Base-by-base conservation (phyloP, 2,329 filamentous ascomycete genomes). In the Trichophyton verrucosum region DNA sequence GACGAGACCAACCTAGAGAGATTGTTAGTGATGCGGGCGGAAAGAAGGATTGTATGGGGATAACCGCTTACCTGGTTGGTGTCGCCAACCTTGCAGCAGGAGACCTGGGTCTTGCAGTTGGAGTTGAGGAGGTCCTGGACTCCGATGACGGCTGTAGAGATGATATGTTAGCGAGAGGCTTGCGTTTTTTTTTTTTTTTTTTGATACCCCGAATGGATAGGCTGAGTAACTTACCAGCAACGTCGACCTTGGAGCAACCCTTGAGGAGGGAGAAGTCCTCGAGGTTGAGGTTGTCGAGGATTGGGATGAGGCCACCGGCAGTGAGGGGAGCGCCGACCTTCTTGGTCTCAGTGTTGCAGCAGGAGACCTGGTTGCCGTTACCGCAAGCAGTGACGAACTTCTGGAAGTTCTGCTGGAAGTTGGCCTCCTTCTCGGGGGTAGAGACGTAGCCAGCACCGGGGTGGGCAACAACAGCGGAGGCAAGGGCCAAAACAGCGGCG, bases 181-280 rank as follows among this genome's bases (percentile, higher is more conserved):
- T 15, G 47, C 4, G 24, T 3, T 51, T 24, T 15, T 33, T 13
- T 51, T 22, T 15, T 33, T 13, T 51, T 22, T 13, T 51, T 22
- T 15, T 33, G 49, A 33, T 33, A 55, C 9, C 22, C 46, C 17
- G 4, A 15, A 11, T 8, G 24, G n/a, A 24, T 15, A 2, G 24
- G 15, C 1, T 57, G 17, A 57, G 33, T 42, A 5, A 36, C 40
- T 15, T 68, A 74, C 73, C 53, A 60, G 67, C 62, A 58, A 73
- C 36, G 47, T 68, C 65, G 46, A 75, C 68, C 69, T 74, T 73
- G 68, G 72, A 73, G 73, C 74, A 75, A 69, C 74, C 68, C 64
- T 74, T 67, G 67, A 75, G 74, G 64, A 75, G 68, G 68, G 70
- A 72, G 30, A 74, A 64, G 63, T 72, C 69, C 58, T 70, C 62